phyloP scores from a whole-genome alignment of 805 yeast species.

The Ogataea parapolymorpha region DNA sequence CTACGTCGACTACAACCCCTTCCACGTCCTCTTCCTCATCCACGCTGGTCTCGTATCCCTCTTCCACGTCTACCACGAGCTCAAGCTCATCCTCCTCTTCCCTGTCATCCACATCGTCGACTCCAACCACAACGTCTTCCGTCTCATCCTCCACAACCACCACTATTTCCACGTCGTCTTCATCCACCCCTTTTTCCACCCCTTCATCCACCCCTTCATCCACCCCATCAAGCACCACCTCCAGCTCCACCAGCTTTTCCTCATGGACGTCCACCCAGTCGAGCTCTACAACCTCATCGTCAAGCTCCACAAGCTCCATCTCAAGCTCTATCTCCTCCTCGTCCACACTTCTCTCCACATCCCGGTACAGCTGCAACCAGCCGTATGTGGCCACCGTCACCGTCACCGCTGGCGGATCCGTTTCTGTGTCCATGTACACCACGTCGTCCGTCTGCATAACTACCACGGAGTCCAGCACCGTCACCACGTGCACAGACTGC shows the following conservation, averaged over 20 bases:
- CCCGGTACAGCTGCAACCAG: conserved; percentile 3
- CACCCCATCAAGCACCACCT: conserved; percentile 2
- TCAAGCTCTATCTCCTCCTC: conserved; percentile 1
- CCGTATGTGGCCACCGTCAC: conserved; percentile 3
- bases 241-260: conserved; percentile 9
- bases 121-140: conserved; percentile 1
- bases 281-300: conserved; percentile 3
- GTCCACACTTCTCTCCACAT: neutral
- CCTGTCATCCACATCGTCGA: neutral
- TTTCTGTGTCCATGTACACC: conserved; percentile 6
- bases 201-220: conserved; percentile 2
- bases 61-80: conserved; percentile 9
- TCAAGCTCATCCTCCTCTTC: conserved; percentile 17
- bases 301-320: conserved; percentile 5
- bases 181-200: neutral
- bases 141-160: neutral
- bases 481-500: conserved; percentile 12
- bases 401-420: neutral
- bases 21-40: no score
- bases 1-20: no score
- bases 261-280: conserved; percentile 2
- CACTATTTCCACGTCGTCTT: conserved; percentile 1
- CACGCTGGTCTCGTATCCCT: no score
- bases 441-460: conserved; percentile 9
- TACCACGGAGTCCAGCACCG: conserved; percentile 7